Conservation (phyloP, 75 land plant genomes). For the Adiantum capillusveneris region DNA sequence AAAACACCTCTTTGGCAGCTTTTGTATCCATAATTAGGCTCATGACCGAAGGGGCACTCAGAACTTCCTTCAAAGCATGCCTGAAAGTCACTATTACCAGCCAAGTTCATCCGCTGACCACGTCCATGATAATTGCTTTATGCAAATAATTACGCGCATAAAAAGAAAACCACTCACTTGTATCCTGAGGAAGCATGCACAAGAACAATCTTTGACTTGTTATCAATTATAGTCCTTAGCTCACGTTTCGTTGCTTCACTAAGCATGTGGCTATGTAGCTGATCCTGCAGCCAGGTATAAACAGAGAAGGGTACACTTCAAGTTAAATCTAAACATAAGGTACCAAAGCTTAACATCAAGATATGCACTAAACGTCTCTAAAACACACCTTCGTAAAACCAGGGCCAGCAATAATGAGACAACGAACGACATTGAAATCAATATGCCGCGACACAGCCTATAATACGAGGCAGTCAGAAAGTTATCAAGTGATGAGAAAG, state of each 20-base stretch:
- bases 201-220: conserved; percentile 85
- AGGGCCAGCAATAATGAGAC: conserved; percentile 90
- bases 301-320: not conserved
- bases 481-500: too few species aligned
- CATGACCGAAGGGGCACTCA: conserved; percentile 81
- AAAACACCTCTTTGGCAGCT: conserved; percentile 85
- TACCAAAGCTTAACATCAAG: not conserved
- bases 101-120: not conserved
- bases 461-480: too few species aligned
- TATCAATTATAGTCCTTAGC: conserved; percentile 76
- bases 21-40: conserved; percentile 89
- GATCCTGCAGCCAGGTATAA: conserved; percentile 44
- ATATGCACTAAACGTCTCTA: not conserved
- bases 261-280: conserved; percentile 63
- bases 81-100: conserved; percentile 17
- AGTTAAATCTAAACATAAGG: too few species aligned
- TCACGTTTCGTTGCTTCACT: conserved; percentile 78
- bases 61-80: conserved; percentile 89
- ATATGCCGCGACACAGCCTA: conserved; percentile 70
- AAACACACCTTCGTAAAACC: conserved; percentile 82
- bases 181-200: conserved; percentile 90
- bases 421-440: conserved; percentile 81
- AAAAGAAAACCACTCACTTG: conserved; percentile 38
- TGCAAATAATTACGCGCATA: not conserved
- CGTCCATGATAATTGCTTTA: not conserved